Base-by-base conservation (phyloP, 2,329 filamentous ascomycete species). In the Pseudonectria buxi region DNA sequence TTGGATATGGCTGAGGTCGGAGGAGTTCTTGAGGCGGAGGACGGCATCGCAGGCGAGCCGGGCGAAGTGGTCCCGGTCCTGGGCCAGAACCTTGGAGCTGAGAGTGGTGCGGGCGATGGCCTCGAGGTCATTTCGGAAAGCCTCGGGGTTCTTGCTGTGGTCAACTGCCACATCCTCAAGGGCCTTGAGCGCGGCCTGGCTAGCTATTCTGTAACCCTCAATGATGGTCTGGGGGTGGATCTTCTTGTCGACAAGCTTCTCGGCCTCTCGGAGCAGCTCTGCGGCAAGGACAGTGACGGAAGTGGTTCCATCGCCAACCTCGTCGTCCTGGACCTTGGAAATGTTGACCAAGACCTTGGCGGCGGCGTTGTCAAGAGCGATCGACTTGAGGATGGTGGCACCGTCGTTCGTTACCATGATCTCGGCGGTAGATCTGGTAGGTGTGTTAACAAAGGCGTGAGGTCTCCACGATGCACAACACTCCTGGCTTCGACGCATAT, bases 151-250 rank as follows among this genome's bases (percentile, higher is more conserved):
- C 52, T 80, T 80, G 75, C 86, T 94, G 68, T 94, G 86, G 65
- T 98, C 85, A 35, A 94, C 85, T 14, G 92, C 89, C 13, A 79
- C 80, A 54, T 83, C 81, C 59, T 88, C 85, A 28, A 98, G 72
- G 24, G 88, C 88, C 56, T 81, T 74, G 33, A 98, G 74, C 22
- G 92, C 89, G 35, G 92, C 90, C 34, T 78, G 74, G 63, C 87
- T 94, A 35, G 92, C 92, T 85, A 98, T 94, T 69, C 92, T 80
- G 74, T 94, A 98, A 34, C 92, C 92, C 58, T 98, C 92, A 57
- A 98, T 98, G 64, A 98, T 98, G 34, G 92, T 96, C 74, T 98
- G 92, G 33, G 92, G 92, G 65, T 98, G 92, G 54, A 98, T 95
- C 71, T 96, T 96, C 72, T 90, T 88, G 69, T 94, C 86, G 50